Evolutionary conservation across 2,329 filamentous ascomycete genomes (phyloP).

Genomic region (Colletotrichum plurivorum): DNA sequence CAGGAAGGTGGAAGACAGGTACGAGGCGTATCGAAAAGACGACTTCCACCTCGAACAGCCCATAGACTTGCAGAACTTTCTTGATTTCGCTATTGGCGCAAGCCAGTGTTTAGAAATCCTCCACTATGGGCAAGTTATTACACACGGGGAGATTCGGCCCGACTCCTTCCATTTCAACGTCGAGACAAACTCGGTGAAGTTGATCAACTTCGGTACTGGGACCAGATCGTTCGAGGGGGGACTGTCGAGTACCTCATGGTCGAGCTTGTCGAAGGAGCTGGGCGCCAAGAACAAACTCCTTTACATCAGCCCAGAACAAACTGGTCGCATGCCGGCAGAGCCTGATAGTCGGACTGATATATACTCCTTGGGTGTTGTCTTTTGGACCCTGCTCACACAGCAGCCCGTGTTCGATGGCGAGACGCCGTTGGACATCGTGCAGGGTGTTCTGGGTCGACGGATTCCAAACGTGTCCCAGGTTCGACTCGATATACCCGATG

Average conservation of each 20-base stretch:
- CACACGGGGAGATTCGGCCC: slow-evolving; percentile 91
- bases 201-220: slow-evolving; percentile 89
- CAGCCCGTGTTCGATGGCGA: slow-evolving; percentile 84
- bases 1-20: slow-evolving; percentile 65
- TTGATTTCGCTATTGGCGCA: slow-evolving; percentile 93
- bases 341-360: slow-evolving; percentile 94
- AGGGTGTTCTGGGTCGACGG: slow-evolving; percentile 85
- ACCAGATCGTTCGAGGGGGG: slow-evolving; percentile 92
- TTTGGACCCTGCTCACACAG: slow-evolving; percentile 88
- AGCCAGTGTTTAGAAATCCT: slow-evolving; percentile 88
- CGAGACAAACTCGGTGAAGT: slow-evolving; percentile 79
- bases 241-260: slow-evolving; percentile 88
- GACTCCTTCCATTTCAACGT: slow-evolving; percentile 91
- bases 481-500: slow-evolving; percentile 87
- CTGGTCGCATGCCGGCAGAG: slow-evolving; percentile 91
- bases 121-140: slow-evolving; percentile 88
- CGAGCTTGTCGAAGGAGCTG: slow-evolving; percentile 82
- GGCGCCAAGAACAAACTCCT: slow-evolving; percentile 91
- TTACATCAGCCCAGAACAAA: slow-evolving; percentile 95
- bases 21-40: slow-evolving; percentile 59
- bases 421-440: slow-evolving; percentile 89
- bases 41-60: slow-evolving; percentile 67
- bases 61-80: slow-evolving; percentile 81
- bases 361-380: slow-evolving; percentile 89
- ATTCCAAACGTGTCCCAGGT: slow-evolving; percentile 83